Evolutionary conservation across 2,329 filamentous ascomycete species (phyloP), one percentile per base, ranked within the genome.

Genomic region (Nannizziopsis arthrosporioides): DNA sequence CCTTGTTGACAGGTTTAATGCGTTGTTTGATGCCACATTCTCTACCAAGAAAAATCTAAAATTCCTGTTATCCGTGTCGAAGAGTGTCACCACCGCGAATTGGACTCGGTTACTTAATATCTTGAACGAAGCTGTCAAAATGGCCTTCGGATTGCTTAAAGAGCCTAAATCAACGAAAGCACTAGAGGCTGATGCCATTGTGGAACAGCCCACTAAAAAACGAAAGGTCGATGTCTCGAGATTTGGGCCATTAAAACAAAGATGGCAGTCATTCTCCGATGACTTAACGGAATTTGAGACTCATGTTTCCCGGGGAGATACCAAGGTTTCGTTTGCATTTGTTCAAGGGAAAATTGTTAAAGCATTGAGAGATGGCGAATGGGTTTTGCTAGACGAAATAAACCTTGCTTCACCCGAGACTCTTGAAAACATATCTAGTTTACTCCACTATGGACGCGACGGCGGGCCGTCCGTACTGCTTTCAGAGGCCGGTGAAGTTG

Each of bases 301-400:
- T 3, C 86, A 94, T 44, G 63, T 68, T 69, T 93, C 48, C 74
- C 82, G 47, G 78, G 82, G 58, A 74, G 85, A 48, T 78, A 80
- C 34, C 77, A 86, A 57, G 77, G 94, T 96, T 63, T 87, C 90
- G 0, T 98, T 99, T 66, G 86, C 86, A 0, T 98, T 98, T 61
- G 78, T 96, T 0, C 92, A 98, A 65, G 90, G 92, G 53, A 94
- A 93, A 58, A 84, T 99, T 53, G 84, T 98, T 49, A 93, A 93
- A 67, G 92, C 93, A n/a, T 81, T 90, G 18, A 78, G 90, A 36
- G 94, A 95, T 60, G 92, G 92, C 6, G 88, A 95, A 64, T 99
- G 92, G 92, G 84, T 98, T 22, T 74, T 99, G 14, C 75, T 96
- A 19, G 92, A 99, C 61, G 92, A 99, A 65, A 94, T 99, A 59